Conservation (phyloP, 2,329 filamentous ascomycete genomes). For the Colletotrichum tofieldiae region DNA sequence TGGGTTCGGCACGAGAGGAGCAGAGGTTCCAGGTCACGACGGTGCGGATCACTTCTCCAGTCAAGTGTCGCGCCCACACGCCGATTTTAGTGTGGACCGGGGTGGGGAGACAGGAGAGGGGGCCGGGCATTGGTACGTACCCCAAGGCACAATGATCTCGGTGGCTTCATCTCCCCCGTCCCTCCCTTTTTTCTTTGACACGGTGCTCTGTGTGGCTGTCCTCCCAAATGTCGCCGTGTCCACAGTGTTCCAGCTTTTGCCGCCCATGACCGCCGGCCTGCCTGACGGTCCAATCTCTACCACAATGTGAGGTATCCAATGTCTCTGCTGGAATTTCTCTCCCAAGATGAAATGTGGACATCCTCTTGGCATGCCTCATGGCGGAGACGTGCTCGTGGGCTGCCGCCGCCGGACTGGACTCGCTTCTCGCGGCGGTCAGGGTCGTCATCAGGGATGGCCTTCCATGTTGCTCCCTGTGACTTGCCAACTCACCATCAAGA, state of each 20-base stretch:
- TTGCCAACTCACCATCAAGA: slow-evolving; percentile 33
- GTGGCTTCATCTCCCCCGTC: neutral
- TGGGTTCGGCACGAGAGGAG: slow-evolving; percentile 18
- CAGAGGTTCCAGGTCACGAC: slow-evolving; percentile 24
- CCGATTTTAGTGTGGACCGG: slow-evolving; percentile 12
- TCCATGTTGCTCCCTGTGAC: slow-evolving; percentile 34
- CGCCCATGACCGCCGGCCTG: slow-evolving; percentile 17
- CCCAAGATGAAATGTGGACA: slow-evolving; percentile 40
- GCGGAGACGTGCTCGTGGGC: slow-evolving; percentile 30
- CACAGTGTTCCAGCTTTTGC: slow-evolving; percentile 5
- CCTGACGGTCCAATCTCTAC: slow-evolving; percentile 3
- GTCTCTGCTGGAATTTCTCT: slow-evolving; percentile 5
- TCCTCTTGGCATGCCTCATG: slow-evolving; percentile 29
- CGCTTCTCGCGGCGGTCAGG: slow-evolving; percentile 33
- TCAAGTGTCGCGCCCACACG: slow-evolving; percentile 32
- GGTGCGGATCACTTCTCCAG: slow-evolving; percentile 39
- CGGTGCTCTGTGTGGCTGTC: neutral
- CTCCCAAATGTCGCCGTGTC: neutral
- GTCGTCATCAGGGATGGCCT: slow-evolving; percentile 38
- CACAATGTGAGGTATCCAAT: slow-evolving; percentile 14
- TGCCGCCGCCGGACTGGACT: slow-evolving; percentile 26
- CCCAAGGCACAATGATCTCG: neutral
- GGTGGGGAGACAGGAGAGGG: slow-evolving; percentile 6
- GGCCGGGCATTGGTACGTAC: neutral
- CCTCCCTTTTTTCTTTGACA: neutral